These are phyloP conservation scores for Meredithiella fracta DNA, from an alignment of 2,329 filamentous ascomycete genomes.

Conservation along the genomic window DNA sequence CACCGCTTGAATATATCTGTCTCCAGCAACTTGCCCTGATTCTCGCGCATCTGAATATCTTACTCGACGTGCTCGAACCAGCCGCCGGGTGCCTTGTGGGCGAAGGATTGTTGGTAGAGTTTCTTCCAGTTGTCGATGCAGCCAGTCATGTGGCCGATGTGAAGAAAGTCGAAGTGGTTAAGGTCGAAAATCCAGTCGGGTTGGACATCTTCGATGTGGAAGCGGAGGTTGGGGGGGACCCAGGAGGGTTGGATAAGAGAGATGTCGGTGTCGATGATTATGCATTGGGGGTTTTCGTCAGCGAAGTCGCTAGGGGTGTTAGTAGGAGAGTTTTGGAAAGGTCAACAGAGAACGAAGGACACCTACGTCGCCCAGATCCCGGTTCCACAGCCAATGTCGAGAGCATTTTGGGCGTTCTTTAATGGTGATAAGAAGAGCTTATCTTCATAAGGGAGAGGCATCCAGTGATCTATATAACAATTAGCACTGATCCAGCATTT, in stretches of 20 bases:
- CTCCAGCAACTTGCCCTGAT: conserved; percentile 12
- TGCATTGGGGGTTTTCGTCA: conserved; percentile 27
- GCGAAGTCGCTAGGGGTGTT: conserved; percentile 28
- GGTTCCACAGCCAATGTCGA: conserved; percentile 40
- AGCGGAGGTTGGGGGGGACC: conserved; percentile 27
- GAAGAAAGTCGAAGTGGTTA: conserved; percentile 40
- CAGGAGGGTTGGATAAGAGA: conserved; percentile 39
- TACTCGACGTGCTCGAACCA: conserved; percentile 21
- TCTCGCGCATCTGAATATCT: conserved; percentile 14
- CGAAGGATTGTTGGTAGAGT: conserved; percentile 34
- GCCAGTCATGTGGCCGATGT: conserved; percentile 40
- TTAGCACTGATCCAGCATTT: neutral
- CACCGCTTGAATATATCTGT: conserved; percentile 19
- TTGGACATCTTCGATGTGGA: conserved; percentile 23
- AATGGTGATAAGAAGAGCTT: conserved; percentile 18
- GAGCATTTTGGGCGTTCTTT: conserved; percentile 16
- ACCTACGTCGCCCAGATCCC: conserved; percentile 37
- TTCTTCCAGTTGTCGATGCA: conserved; percentile 39
- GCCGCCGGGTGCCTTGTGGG: conserved; percentile 29
- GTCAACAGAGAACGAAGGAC: conserved; percentile 19
- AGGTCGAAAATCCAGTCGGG: conserved; percentile 28
- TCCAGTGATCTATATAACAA: conserved; percentile 16
- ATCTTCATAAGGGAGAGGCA: conserved; percentile 17
- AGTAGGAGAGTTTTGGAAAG: neutral
- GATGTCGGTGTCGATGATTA: conserved; percentile 36